Evolutionary conservation across 768 basidiomycete genomes (phyloP).

Genomic region (Lentinula guzmanii): DNA sequence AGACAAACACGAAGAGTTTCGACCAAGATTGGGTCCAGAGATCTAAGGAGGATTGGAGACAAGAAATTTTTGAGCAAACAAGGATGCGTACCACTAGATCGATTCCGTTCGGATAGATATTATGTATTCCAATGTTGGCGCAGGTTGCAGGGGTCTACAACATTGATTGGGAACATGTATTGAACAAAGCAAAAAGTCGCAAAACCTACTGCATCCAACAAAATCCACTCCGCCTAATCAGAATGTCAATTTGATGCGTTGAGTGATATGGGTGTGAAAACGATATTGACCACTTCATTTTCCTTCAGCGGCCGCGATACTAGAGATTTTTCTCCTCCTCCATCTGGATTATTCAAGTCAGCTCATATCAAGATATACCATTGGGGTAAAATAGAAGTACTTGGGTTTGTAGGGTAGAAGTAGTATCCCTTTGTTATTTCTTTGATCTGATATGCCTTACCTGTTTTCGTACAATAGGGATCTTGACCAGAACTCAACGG

Average conservation of each 20-base stretch:
- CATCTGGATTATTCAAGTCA: constrained; percentile 31
- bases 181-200: background rate
- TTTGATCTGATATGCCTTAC: constrained; percentile 77
- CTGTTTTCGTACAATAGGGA: constrained; percentile 26
- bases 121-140: constrained; percentile 85
- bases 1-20: constrained; percentile 71
- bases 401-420: constrained; percentile 66
- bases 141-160: constrained; percentile 87
- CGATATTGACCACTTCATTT: constrained; percentile 53
- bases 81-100: constrained; percentile 71
- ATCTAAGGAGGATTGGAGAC: constrained; percentile 36
- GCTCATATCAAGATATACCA: background rate
- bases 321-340: constrained; percentile 60
- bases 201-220: constrained; percentile 70
- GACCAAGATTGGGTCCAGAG: constrained; percentile 81
- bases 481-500: background rate
- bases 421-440: constrained; percentile 65
- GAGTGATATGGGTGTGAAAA: background rate
- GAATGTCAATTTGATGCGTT: background rate
- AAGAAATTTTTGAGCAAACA: background rate
- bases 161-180: constrained; percentile 3
- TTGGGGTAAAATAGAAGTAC: constrained; percentile 20
- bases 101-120: constrained; percentile 77
- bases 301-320: constrained; percentile 61
- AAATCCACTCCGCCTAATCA: constrained; percentile 75